These are phyloP conservation scores for Sporothrix humicola DNA, from an alignment of 2,329 filamentous ascomycete species.

Conservation along the genomic window DNA sequence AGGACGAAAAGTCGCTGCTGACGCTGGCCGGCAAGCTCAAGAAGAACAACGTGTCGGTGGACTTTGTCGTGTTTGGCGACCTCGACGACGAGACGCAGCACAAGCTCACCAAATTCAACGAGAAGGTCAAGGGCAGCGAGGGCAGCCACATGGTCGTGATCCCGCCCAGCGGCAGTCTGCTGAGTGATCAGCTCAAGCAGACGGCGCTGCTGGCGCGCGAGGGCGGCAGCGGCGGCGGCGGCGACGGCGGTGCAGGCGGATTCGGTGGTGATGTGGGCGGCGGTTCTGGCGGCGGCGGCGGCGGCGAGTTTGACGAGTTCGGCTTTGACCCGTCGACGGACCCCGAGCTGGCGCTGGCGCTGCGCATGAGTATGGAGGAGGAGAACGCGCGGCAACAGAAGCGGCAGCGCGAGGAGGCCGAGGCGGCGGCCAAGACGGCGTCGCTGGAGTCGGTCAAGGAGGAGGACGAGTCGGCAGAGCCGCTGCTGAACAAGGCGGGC, in stretches of 20 bases:
- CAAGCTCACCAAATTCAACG: conserved; percentile 93
- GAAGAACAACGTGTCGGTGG: conserved; percentile 92
- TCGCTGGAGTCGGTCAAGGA: conserved; percentile 79
- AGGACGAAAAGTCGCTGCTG: conserved; percentile 86
- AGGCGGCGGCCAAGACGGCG: conserved; percentile 55
- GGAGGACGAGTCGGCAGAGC: conserved; percentile 68
- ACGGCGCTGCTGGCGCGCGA: conserved; percentile 91
- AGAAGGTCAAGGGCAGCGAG: conserved; percentile 87
- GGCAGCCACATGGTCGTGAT: conserved; percentile 91
- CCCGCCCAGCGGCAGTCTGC: conserved; percentile 85
- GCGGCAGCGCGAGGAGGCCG: conserved; percentile 76
- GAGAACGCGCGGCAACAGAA: conserved; percentile 94
- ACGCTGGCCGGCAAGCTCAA: conserved; percentile 98
- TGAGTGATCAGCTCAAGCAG: conserved; percentile 88
- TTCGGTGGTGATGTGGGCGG: conserved; percentile 62
- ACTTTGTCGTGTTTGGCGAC: conserved; percentile 94
- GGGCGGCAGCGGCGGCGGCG: conserved; percentile 63
- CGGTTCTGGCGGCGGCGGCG: conserved; percentile 56
- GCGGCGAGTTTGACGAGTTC: conserved; percentile 75
- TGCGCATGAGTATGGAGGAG: conserved; percentile 98
- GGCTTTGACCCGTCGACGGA: conserved; percentile 90
- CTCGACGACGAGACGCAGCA: conserved; percentile 86
- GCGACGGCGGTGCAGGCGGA: conserved; percentile 57
- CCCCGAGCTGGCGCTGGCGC: conserved; percentile 88
- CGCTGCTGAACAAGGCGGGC: conserved; percentile 67